Base-by-base conservation (phyloP, 371 early-diverging fungal species). In the Smittium mucronatum region DNA sequence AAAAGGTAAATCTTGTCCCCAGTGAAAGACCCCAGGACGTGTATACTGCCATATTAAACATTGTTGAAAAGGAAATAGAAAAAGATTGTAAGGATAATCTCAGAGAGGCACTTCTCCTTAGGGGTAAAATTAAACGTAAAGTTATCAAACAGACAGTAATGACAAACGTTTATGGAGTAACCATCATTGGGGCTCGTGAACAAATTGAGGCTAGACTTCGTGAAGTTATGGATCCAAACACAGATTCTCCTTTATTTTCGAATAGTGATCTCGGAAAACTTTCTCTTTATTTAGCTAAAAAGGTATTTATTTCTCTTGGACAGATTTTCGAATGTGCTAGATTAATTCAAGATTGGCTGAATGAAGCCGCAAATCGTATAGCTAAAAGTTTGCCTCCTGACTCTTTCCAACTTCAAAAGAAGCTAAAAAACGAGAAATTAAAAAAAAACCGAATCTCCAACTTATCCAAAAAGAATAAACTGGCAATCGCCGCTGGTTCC, bases 161-260 rank as follows among this genome's bases (percentile, higher is more conserved):
- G 99, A 98, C 99, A 36, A 94, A 93, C 76, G 95, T 96, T 15
- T 98, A 98, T 66, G 99, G 99, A 68, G 98, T 98, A 36, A 97
- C 99, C 1, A 89, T 93, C 71, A 81, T 95, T 34, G 99, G 99
- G 57, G 98, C 98, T 16, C 83, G 89, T 59, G 83, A 84, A 17
- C 97, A 98, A 79, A 94, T 98, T 71, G 81, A 82, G 33, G 87
- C 84, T 60, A 86, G 95, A 36, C 83, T 98, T 69, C 83, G 82
- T 64, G 93, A 92, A 70, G 76, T 83, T n/a, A 81, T 80, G 34
- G 84, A 85, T 63, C 63, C 63, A 11, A 81, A 89, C 26, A 81
- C 85, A 0, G 79, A 74, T 16, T 83, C 83, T 2, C 78, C 85
- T 69, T 70, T 71, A 29, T 70, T 78, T 63, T 71, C 71, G 31